Evolutionary conservation across 306 rosid species (phyloP), one percentile per base, ranked within the genome.

Genomic region (Medicago ruthenica): DNA sequence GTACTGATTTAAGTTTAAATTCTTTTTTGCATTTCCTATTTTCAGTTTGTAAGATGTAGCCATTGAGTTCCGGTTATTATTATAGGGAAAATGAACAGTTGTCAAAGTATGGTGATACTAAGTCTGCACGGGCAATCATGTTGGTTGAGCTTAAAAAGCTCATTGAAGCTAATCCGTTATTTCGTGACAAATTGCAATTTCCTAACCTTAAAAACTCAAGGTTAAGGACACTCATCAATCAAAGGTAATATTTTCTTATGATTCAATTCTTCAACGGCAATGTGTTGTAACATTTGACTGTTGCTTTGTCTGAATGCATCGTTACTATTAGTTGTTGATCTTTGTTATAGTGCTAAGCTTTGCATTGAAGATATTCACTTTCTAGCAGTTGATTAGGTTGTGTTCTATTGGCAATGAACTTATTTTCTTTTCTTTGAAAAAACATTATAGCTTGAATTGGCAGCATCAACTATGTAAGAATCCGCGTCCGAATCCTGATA

Each of bases 401-500:
- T 68, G 15, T 68, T 74, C 53, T 74, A 12, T 40, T 61, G 58
- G 63, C 77, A 14, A 53, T 47, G 15, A 58, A 67, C 80, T 6
- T 84, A 53, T 59, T 79, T 44, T 67, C 11, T 51, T 54, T 79
- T 47, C 40, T 31, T 9, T 15, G 6, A 51, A 48, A 73, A 39
- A 36, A 50, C 45, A 66, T 86, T 85, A 21, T 91, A 95, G 98
- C 92, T 83, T 95, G 84, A 95, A 95, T 85, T 95, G 98, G 98
- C 97, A 95, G 86, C 98, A 95, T 54, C 97, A 92, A 74, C 99
- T 95, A 59, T 95, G 99, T 85, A 95, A 95, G 80, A 95, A 87
- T 57, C 98, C 99, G 7, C 87, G 99, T 80, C 96, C 99, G 22
- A 95, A 95, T 95, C 99, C 99, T 37, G 99, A 92, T 86, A 95